Evolutionary conservation across 2,329 filamentous ascomycete species (phyloP).

Genomic region (Alternaria triticina): DNA sequence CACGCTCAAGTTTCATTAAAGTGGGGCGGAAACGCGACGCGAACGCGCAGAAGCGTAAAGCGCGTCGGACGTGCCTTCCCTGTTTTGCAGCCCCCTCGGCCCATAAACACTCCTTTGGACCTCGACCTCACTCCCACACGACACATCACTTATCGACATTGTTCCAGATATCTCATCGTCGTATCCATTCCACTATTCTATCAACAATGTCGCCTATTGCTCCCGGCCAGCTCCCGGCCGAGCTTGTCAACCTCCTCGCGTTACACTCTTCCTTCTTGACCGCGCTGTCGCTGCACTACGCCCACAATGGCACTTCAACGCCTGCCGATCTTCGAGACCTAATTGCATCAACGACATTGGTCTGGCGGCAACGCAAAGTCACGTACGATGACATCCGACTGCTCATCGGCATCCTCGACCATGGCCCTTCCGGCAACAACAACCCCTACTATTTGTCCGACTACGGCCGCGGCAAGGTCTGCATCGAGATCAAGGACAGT

Average conservation of each 20-base stretch:
- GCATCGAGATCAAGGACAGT: constrained; percentile 48
- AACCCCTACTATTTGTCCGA: constrained; percentile 51
- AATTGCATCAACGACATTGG: constrained; percentile 50
- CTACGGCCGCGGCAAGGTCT: constrained; percentile 53
- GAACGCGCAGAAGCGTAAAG: constrained; percentile 28
- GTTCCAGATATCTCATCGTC: constrained; percentile 23
- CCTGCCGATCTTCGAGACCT: constrained; percentile 52
- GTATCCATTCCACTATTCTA: constrained; percentile 29
- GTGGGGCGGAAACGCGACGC: constrained; percentile 33
- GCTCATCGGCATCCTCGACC: constrained; percentile 51
- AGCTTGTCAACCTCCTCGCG: constrained; percentile 52
- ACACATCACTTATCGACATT: constrained; percentile 23
- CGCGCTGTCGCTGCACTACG: constrained; percentile 57
- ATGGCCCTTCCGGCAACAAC: constrained; percentile 33
- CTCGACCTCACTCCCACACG: constrained; percentile 15
- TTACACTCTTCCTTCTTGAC: constrained; percentile 58
- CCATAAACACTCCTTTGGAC: constrained; percentile 31
- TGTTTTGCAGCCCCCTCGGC: constrained; percentile 36
- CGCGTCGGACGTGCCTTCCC: constrained; percentile 31
- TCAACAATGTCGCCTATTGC: constrained; percentile 39
- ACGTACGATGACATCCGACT: constrained; percentile 55
- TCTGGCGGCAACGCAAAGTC: constrained; percentile 56
- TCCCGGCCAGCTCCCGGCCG: constrained; percentile 46
- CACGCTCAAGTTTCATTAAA: constrained; percentile 25
- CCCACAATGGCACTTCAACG: constrained; percentile 56